Conservation (phyloP, 1,139 yeast genomes). For the Blastobotrys raffinosifermentans region DNA sequence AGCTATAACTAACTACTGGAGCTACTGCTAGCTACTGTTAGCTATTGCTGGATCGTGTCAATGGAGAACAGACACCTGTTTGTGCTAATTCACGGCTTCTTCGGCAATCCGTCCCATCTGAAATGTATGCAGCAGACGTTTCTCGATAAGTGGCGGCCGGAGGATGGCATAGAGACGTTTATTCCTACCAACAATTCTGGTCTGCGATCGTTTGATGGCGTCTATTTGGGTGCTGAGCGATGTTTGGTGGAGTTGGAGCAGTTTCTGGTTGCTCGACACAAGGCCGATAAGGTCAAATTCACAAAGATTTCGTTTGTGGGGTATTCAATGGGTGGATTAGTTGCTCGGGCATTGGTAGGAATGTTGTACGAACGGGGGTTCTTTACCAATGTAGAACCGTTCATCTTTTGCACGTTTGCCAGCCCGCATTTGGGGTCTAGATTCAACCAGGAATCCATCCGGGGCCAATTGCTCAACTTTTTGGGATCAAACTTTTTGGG, state of each 20-base stretch:
- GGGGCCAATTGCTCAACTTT: constrained; percentile 46
- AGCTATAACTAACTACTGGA: too few relatives aligned
- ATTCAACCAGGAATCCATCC: constrained; percentile 36
- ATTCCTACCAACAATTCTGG: constrained; percentile 67
- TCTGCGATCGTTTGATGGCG: constrained; percentile 82
- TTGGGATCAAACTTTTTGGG: constrained; percentile 66
- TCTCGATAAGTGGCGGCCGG: constrained; percentile 33
- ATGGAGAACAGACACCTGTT: constrained; percentile 47
- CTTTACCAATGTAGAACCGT: constrained; percentile 40
- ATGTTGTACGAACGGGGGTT: constrained; percentile 49
- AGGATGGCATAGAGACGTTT: constrained; percentile 48
- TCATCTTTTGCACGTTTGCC: constrained; percentile 60
- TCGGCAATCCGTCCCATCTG: constrained; percentile 82
- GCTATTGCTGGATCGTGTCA: too few relatives aligned
- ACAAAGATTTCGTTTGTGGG: constrained; percentile 60
- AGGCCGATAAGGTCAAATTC: constrained; percentile 17
- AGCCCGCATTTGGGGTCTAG: constrained; percentile 78
- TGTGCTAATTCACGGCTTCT: constrained; percentile 78
- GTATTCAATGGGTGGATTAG: constrained; percentile 78
- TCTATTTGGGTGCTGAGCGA: constrained; percentile 63
- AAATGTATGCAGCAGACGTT: constrained; percentile 51
- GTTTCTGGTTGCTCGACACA: constrained; percentile 9
- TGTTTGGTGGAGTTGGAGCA: constrained; percentile 51
- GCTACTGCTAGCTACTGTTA: too few relatives aligned
- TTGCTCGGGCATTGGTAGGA: constrained; percentile 73